Evolutionary conservation across 495 filamentous ascomycete species (phyloP).

Genomic region (Aspergillus nanangensis): DNA sequence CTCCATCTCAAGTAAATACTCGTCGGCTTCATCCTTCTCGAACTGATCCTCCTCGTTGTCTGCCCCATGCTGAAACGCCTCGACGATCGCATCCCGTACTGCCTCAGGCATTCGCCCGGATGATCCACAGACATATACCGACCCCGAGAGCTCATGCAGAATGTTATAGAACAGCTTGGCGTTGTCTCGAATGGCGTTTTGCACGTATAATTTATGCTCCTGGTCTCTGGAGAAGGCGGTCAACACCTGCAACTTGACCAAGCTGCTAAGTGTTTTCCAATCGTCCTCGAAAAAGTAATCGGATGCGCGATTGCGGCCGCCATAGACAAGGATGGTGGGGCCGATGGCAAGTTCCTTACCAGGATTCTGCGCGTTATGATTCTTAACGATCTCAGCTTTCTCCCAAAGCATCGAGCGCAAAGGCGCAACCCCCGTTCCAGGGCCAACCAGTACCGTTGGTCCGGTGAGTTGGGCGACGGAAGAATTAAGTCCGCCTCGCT

Average conservation of each 20-base stretch:
- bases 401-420: constrained; percentile 78
- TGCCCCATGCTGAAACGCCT: constrained; percentile 52
- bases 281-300: constrained; percentile 82
- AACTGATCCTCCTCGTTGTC: constrained; percentile 9
- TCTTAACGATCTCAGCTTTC: constrained; percentile 37
- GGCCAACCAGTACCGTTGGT: constrained; percentile 76
- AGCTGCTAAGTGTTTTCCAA: constrained; percentile 48
- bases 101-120: constrained; percentile 82
- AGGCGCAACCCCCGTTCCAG: constrained; percentile 89
- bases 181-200: constrained; percentile 69
- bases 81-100: constrained; percentile 76
- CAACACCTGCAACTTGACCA: constrained; percentile 49
- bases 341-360: constrained; percentile 24
- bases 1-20: constrained; percentile 58
- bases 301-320: constrained; percentile 63
- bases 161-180: constrained; percentile 52
- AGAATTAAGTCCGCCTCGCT: constrained; percentile 52
- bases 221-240: constrained; percentile 85
- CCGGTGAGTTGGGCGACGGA: constrained; percentile 36
- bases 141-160: constrained; percentile 48
- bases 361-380: constrained; percentile 31
- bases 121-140: constrained; percentile 78
- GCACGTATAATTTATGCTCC: constrained; percentile 79
- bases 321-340: constrained; percentile 62
- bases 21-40: constrained; percentile 50